phyloP scores from a whole-genome alignment of 352 stramenopile species.

The Phytophthora foliorum region DNA sequence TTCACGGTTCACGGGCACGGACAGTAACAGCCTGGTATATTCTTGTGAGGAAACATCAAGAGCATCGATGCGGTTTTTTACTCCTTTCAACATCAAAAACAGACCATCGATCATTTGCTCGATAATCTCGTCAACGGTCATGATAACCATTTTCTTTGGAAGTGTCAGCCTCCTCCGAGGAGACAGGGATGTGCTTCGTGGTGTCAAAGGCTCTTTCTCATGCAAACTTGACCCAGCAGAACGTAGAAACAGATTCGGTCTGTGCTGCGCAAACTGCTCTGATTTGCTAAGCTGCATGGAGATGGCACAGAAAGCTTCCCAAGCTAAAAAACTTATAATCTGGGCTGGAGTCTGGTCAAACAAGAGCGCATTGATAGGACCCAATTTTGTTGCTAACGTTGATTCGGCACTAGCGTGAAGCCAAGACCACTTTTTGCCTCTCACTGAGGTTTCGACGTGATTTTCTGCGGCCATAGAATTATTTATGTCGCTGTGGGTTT shows the following conservation, averaged over 20 bases:
- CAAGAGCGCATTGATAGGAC: conserved; percentile 27
- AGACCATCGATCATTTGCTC: conserved; percentile 50
- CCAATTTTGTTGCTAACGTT: conserved; percentile 24
- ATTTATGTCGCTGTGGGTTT: conserved; percentile 26
- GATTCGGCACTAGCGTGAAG: background rate
- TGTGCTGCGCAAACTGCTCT: conserved; percentile 26
- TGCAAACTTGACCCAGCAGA: conserved; percentile 18
- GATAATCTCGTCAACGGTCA: conserved; percentile 51
- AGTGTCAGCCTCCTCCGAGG: conserved; percentile 60
- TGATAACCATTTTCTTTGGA: conserved; percentile 49
- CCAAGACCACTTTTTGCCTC: background rate
- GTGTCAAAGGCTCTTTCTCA: conserved; percentile 31
- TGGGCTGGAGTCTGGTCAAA: conserved; percentile 34
- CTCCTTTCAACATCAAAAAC: conserved; percentile 42
- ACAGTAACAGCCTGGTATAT: conserved; percentile 9
- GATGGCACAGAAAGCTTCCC: conserved; percentile 45
- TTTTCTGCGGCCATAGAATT: background rate
- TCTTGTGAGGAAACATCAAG: conserved; percentile 11
- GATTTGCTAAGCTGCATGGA: conserved; percentile 44
- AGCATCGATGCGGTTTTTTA: conserved; percentile 21
- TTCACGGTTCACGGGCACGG: background rate
- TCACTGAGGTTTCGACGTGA: background rate
- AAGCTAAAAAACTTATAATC: conserved; percentile 41
- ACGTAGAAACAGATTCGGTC: conserved; percentile 18
- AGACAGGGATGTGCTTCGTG: conserved; percentile 40